Percentiles rank a stretch among this genome's conserved stretches.
phyloP scores from a whole-genome alignment of 139 green algal genomes.

The Mesostigma viride region DNA sequence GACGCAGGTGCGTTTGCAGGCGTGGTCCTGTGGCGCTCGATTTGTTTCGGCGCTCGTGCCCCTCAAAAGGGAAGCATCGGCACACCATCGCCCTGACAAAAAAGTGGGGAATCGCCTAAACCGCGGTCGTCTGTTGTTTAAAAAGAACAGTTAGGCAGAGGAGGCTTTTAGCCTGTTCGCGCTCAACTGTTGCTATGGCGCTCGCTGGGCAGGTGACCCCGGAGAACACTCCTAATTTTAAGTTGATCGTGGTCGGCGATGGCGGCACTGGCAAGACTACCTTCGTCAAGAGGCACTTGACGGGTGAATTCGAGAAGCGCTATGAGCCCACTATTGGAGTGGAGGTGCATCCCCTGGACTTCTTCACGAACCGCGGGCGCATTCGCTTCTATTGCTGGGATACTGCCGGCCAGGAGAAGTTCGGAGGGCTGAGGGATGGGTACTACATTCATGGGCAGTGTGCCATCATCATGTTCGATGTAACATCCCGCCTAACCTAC shows the following conservation, averaged over 20 bases:
- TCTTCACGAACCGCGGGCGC: constrained; percentile 93
- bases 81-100: no score
- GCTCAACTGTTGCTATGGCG: no score
- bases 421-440: constrained; percentile 93
- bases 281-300: constrained; percentile 96
- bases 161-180: no score
- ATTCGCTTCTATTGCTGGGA: constrained; percentile 99
- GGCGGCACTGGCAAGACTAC: constrained; percentile 74
- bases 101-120: no score
- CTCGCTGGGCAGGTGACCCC: constrained; percentile 33
- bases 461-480: constrained; percentile 99
- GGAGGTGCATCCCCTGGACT: constrained; percentile 96
- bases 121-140: no score
- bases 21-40: no score
- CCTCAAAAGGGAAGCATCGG: no score
- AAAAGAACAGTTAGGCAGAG: no score
- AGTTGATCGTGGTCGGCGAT: constrained; percentile 95
- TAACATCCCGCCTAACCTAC: constrained; percentile 97
- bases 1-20: no score
- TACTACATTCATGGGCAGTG: constrained; percentile 97
- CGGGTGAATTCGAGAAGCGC: constrained; percentile 99
- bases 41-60: no score
- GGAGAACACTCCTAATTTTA: constrained; percentile 71
- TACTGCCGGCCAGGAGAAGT: constrained; percentile 85
- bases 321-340: constrained; percentile 99